Evolutionary conservation across 352 stramenopile species (phyloP), one percentile per base, ranked within the genome.

Genomic region (Pythium monospermum): DNA sequence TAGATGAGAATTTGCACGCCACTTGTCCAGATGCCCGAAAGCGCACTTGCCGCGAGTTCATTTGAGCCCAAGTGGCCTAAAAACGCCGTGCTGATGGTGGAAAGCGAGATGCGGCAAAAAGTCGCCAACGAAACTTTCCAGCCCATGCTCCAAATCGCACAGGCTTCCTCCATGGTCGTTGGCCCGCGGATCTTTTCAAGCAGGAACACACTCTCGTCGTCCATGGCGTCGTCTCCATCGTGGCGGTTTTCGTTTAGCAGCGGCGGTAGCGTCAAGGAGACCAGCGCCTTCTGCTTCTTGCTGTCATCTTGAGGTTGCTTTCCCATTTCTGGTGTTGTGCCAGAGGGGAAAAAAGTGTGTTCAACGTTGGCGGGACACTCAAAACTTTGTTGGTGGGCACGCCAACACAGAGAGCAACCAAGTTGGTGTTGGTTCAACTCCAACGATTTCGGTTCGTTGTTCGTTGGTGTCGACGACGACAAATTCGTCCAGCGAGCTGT

Each of bases 111-210:
- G 35, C 79, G 79, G 57, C 76, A 88, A 51, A 92, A 85, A 8
- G 78, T 92, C n/a, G 81, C 68, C 38, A 92, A 63, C 45, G 73
- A 87, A 39, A 92, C 82, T 52, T 89, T 83, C 79, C 76, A 92
- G 44, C 75, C 82, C 82, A 92, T 90, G 53, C 59, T 75, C 77
- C 77, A 91, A 57, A 91, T 85, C 52, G 76, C 68, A 33, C 61
- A 67, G 28, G 75, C 71, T 49, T 91, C 80, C 31, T 85, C 68
- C n/a, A 53, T 42, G 40, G 67, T 69, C 13, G 73, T 66, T 16
- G 73, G 72, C 27, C 27, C 47, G 39, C 50, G 35, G 19, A 60
- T 51, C 39, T 57, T 59, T 18, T 51, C 39, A 6, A 59, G 38
- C 32, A 66, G 50, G 3, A 50, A 30, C 50, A 40, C 46, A 10